Evolutionary conservation across 1,284 basidiomycete genomes (phyloP).

Genomic region (Ustilago hordei): DNA sequence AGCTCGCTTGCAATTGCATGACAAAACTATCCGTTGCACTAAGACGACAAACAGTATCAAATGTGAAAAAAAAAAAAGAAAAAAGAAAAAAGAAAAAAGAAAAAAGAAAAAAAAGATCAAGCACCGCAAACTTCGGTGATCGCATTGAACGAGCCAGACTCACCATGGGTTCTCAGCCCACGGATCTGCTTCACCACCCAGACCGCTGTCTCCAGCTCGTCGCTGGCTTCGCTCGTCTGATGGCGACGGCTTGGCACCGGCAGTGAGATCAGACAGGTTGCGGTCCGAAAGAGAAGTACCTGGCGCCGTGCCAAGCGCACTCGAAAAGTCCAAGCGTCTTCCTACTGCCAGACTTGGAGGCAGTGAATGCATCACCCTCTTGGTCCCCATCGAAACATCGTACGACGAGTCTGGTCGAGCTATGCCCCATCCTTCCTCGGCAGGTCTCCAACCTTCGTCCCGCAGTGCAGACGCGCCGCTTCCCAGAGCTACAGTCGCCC

Average conservation of each 20-base stretch:
- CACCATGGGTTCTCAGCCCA: slow-evolving; percentile 55
- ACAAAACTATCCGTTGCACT: background rate
- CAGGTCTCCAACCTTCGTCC: slow-evolving; percentile 17
- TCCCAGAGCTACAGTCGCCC: background rate
- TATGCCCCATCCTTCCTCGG: slow-evolving; percentile 28
- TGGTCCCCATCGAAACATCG: slow-evolving; percentile 34
- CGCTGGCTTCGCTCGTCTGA: slow-evolving; percentile 28
- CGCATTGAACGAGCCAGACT: background rate
- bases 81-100: too few relatives aligned
- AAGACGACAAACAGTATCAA: background rate
- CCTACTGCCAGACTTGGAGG: slow-evolving; percentile 35
- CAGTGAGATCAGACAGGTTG: slow-evolving; percentile 17
- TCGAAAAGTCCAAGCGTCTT: slow-evolving; percentile 35
- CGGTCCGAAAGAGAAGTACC: slow-evolving; percentile 23
- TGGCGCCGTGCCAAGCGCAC: slow-evolving; percentile 13
- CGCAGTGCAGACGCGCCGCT: slow-evolving; percentile 3
- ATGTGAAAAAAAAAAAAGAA: background rate
- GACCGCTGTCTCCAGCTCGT: slow-evolving; percentile 14
- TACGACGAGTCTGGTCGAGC: slow-evolving; percentile 34
- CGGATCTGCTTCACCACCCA: slow-evolving; percentile 30
- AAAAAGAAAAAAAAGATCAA: background rate
- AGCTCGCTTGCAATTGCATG: background rate
- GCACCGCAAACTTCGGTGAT: background rate
- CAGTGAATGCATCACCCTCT: slow-evolving; percentile 23
- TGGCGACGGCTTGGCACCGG: slow-evolving; percentile 19